phyloP scores from a whole-genome alignment of 768 basidiomycete species.

The Gymnopilus dilepis region DNA sequence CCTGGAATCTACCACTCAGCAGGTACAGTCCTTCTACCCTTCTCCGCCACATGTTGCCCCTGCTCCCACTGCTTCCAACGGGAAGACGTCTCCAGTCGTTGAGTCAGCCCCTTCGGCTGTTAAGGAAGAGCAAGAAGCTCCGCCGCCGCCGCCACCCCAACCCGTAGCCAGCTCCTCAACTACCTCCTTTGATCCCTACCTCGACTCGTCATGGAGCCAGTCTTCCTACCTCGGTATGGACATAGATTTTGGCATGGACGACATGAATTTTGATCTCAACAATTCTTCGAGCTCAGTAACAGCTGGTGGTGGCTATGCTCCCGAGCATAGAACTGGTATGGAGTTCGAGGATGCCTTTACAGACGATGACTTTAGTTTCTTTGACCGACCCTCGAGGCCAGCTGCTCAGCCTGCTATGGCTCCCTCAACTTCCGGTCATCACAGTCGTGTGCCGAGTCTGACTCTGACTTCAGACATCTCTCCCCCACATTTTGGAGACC shows the following conservation, averaged over 20 bases:
- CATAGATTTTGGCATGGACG: constrained; percentile 52
- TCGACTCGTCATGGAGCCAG: constrained; percentile 41
- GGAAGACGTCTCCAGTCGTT: constrained; percentile 34
- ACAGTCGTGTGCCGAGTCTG: background rate
- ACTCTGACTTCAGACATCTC: constrained; percentile 3
- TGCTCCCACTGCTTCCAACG: constrained; percentile 24
- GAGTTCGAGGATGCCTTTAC: constrained; percentile 73
- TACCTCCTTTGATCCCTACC: constrained; percentile 50
- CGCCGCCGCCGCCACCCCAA: constrained; percentile 13
- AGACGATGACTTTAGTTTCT: constrained; percentile 90
- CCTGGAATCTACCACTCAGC: constrained; percentile 24
- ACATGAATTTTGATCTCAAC: constrained; percentile 39
- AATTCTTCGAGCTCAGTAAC: constrained; percentile 10
- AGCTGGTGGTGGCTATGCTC: background rate
- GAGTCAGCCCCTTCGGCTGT: constrained; percentile 13
- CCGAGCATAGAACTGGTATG: constrained; percentile 30
- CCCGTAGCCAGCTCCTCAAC: constrained; percentile 1
- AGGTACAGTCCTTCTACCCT: constrained; percentile 57
- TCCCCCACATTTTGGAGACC: constrained; percentile 31
- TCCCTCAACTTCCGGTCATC: background rate
- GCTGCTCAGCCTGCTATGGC: background rate
- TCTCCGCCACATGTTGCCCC: constrained; percentile 62
- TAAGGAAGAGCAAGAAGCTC: background rate
- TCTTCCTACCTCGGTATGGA: constrained; percentile 51
- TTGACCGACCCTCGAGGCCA: constrained; percentile 57